Conservation (phyloP, 2,329 filamentous ascomycete genomes). For the Aspergillus spinulosporus region DNA sequence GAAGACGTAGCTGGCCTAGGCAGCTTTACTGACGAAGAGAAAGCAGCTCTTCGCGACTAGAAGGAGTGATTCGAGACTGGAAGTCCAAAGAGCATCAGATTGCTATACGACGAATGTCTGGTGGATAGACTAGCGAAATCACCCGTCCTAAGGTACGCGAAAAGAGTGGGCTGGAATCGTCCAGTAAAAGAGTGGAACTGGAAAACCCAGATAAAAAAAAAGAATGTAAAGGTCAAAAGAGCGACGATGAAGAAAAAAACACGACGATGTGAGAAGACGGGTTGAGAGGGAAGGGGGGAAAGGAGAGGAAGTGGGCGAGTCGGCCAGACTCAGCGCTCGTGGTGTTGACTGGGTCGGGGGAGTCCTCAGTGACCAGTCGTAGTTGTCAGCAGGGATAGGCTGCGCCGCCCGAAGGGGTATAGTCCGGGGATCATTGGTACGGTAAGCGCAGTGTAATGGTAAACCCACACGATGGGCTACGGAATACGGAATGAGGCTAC, state of each 20-base stretch:
- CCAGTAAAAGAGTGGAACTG: conserved; percentile 57
- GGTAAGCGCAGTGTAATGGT: not conserved
- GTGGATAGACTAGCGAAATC: conserved; percentile 18
- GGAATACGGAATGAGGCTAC: too few relatives aligned
- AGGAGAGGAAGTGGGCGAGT: conserved; percentile 5
- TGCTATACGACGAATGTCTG: not conserved
- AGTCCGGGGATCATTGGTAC: conserved; percentile 3
- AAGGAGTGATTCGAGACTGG: conserved; percentile 2
- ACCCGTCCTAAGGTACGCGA: conserved; percentile 38
- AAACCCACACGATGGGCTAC: not conserved
- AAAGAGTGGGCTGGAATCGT: conserved; percentile 36
- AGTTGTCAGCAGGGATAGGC: not conserved
- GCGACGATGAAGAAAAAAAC: conserved; percentile 26
- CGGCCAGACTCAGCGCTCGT: conserved; percentile 3
- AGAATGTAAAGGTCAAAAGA: conserved; percentile 24
- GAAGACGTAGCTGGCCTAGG: conserved; percentile 37
- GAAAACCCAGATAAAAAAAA: conserved; percentile 39
- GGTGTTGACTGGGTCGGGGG: not conserved
- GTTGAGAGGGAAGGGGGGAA: conserved; percentile 20
- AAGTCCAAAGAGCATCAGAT: not conserved
- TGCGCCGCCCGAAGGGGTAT: conserved; percentile 14
- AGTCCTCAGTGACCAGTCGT: not conserved
- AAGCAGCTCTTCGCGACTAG: conserved; percentile 14
- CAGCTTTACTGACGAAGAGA: conserved; percentile 33
- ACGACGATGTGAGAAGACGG: conserved; percentile 27